Percentiles rank a stretch among this genome's conserved stretches.
Conservation (phyloP, 768 basidiomycete genomes). For the Termitomyces sp. region DNA sequence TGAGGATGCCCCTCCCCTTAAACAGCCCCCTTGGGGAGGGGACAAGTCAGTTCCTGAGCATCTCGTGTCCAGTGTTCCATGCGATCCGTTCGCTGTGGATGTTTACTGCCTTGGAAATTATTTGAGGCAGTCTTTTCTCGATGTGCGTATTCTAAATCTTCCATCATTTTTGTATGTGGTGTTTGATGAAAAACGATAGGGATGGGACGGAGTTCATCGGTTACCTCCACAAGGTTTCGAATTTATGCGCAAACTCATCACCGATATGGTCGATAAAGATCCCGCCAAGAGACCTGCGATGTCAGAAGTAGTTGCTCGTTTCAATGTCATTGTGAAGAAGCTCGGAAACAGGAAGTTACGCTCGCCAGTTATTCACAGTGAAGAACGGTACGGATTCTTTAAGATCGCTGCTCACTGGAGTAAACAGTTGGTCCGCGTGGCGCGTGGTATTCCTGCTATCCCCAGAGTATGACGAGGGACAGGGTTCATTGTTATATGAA, state of each 20-base stretch:
- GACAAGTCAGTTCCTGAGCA: too few relatives aligned
- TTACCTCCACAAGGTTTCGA: conserved; percentile 13
- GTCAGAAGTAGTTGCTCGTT: conserved; percentile 23
- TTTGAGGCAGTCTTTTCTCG: conserved; percentile 17
- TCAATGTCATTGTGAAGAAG: conserved; percentile 12
- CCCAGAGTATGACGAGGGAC: not conserved
- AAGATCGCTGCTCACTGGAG: not conserved
- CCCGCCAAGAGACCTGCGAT: conserved; percentile 27
- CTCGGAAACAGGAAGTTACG: conserved; percentile 22
- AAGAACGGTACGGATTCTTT: not conserved
- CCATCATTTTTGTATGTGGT: not conserved
- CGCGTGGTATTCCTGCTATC: not conserved
- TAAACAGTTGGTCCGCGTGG: not conserved
- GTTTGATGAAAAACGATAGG: not conserved
- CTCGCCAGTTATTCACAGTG: conserved; percentile 16
- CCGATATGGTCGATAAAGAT: conserved; percentile 19
- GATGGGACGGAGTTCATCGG: not conserved
- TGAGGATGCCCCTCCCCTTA: conserved; percentile 16
- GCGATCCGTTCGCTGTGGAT: too few relatives aligned
- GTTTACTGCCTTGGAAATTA: conserved; percentile 27
- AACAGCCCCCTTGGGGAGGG: conserved; percentile 4
- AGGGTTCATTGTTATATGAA: too few relatives aligned
- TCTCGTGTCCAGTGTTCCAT: too few relatives aligned
- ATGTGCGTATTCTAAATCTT: conserved; percentile 1
- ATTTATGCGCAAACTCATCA: conserved; percentile 13